Evolutionary conservation across 768 basidiomycete genomes (phyloP).

Genomic region (Suillus paluster): DNA sequence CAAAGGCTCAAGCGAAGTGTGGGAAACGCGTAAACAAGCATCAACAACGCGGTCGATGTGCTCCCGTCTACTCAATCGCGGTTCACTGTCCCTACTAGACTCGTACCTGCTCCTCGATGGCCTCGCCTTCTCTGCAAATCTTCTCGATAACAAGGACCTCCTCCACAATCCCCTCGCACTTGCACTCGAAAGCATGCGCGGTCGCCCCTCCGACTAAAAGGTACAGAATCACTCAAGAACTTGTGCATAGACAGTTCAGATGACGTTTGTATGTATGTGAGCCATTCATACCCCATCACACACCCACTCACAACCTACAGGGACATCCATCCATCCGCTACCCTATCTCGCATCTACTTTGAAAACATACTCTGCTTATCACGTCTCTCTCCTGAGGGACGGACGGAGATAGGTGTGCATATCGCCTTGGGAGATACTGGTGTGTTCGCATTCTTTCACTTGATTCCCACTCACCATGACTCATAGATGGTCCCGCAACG

Average conservation of each 20-base stretch:
- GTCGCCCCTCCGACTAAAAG: conserved; percentile 66
- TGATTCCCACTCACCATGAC: not conserved
- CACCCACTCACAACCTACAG: too few species aligned
- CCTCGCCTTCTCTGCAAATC: conserved; percentile 63
- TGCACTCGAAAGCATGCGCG: conserved; percentile 61
- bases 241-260: conserved; percentile 64
- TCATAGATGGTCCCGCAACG: conserved; percentile 66
- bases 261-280: conserved; percentile 50
- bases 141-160: conserved; percentile 45
- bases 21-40: not conserved
- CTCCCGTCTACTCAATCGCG: too few species aligned
- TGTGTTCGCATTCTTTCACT: conserved; percentile 24
- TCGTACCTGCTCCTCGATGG: conserved; percentile 78
- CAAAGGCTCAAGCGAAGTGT: not conserved
- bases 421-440: conserved; percentile 73
- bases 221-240: conserved; percentile 53
- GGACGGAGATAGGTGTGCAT: conserved; percentile 60
- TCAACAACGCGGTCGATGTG: not conserved
- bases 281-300: conserved; percentile 27
- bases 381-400: not conserved
- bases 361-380: too few species aligned
- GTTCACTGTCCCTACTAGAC: conserved; percentile 69
- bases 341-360: too few species aligned
- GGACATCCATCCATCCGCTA: conserved; percentile 61
- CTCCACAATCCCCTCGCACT: conserved; percentile 32